Percentiles rank a stretch among this genome's conserved stretches.
Conservation (phyloP, 305 asterid genomes). For the Lippia alba region DNA sequence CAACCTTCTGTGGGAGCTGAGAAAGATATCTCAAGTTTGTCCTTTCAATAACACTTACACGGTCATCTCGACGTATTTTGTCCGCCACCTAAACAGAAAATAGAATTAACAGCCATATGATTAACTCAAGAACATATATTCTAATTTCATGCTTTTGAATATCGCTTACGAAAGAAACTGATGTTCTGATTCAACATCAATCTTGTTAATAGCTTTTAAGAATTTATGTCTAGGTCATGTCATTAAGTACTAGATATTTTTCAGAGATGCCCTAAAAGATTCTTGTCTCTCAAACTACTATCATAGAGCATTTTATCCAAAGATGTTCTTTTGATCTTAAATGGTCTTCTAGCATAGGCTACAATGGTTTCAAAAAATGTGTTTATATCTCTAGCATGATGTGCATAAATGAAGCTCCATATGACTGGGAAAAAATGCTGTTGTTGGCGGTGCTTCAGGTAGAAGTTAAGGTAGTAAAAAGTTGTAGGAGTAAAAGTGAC, state of each 20-base stretch:
- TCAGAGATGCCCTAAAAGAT: not conserved
- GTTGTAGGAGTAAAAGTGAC: too few relatives aligned
- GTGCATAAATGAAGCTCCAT: not conserved
- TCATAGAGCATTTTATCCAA: slow-evolving; percentile 3
- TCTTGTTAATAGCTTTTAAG: slow-evolving; percentile 2
- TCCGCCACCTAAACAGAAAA: slow-evolving; percentile 76
- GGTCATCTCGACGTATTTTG: slow-evolving; percentile 78
- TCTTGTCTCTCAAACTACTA: slow-evolving; percentile 9
- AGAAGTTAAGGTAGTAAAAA: too few relatives aligned
- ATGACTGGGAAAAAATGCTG: too few relatives aligned
- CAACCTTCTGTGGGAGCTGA: slow-evolving; percentile 90
- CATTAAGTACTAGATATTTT: not conserved
- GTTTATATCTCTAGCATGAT: not conserved
- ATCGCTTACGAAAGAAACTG: not conserved
- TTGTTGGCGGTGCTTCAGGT: too few relatives aligned
- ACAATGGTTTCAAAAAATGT: slow-evolving; percentile 5
- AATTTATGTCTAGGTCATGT: slow-evolving; percentile 11
- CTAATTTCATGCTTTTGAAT: too few relatives aligned
- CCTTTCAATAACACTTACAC: slow-evolving; percentile 79
- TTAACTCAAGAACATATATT: not conserved
- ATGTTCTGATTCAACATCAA: slow-evolving; percentile 21
- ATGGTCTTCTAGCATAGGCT: slow-evolving; percentile 14
- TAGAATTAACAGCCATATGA: slow-evolving; percentile 17
- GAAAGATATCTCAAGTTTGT: slow-evolving; percentile 92
- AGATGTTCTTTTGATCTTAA: not conserved